Percentiles rank a stretch among this genome's conserved stretches.
Evolutionary conservation across 352 stramenopile species (phyloP).

Genomic region (Phytophthora meadii): DNA sequence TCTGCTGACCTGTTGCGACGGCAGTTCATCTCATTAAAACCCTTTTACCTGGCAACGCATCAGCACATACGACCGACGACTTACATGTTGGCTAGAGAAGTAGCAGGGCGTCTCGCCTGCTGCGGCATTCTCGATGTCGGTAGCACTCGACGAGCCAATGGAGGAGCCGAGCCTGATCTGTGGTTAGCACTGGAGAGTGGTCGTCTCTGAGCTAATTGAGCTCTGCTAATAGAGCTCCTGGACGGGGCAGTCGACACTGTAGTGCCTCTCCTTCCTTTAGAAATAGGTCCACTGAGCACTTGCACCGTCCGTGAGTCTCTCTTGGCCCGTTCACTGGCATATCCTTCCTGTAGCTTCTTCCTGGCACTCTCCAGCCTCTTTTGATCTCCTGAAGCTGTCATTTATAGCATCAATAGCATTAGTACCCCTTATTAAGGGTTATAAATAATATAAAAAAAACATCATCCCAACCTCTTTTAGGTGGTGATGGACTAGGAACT

Average conservation of each 20-base stretch:
- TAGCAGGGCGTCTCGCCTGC: conserved; percentile 25
- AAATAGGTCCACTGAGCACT: conserved; percentile 67
- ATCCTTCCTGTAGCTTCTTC: conserved; percentile 79
- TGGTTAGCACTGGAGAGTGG: conserved; percentile 24
- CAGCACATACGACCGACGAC: conserved; percentile 8
- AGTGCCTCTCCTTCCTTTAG: conserved; percentile 57
- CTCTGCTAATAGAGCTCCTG: conserved; percentile 54
- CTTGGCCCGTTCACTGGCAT: conserved; percentile 75
- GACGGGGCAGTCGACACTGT: conserved; percentile 73
- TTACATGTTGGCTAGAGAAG: conserved; percentile 39
- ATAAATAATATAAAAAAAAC: neutral
- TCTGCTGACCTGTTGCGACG: conserved; percentile 50
- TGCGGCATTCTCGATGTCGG: conserved; percentile 26
- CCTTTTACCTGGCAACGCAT: neutral
- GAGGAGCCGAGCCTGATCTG: conserved; percentile 34
- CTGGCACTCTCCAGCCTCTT: conserved; percentile 72
- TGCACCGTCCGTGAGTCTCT: conserved; percentile 77
- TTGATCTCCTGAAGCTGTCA: conserved; percentile 36
- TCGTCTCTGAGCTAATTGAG: conserved; percentile 47
- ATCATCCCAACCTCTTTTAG: conserved; percentile 32
- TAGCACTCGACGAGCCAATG: conserved; percentile 36
- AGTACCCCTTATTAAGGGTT: too few species aligned
- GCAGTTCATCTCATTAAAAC: conserved; percentile 14
- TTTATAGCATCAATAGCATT: neutral
- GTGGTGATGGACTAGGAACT: conserved; percentile 33